Conservation (phyloP, 2,329 filamentous ascomycete species). For the Talaromyces islandicus region DNA sequence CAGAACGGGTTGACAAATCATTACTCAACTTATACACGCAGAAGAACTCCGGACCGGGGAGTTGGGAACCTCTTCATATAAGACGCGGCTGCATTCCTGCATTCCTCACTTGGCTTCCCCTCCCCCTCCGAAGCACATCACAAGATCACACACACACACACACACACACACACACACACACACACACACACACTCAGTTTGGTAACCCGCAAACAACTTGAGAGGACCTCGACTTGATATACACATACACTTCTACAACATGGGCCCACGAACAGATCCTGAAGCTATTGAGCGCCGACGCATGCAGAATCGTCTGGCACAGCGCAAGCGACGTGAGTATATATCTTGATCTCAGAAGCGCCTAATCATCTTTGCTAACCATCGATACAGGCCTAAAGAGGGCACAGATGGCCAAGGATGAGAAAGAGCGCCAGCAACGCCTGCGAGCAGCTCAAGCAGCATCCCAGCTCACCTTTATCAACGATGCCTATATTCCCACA, state of each 20-base stretch:
- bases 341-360: not conserved
- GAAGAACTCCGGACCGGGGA: not conserved
- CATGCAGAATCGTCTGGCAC: constrained; percentile 11
- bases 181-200: not conserved
- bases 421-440: constrained; percentile 10
- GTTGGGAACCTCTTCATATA: not conserved
- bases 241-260: not conserved
- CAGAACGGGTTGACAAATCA: not conserved
- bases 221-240: not conserved
- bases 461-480: constrained; percentile 8
- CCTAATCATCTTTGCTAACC: not conserved
- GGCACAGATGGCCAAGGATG: constrained; percentile 9
- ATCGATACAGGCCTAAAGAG: constrained; percentile 7
- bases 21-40: not conserved
- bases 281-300: constrained; percentile 10
- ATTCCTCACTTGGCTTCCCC: not conserved
- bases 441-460: constrained; percentile 10
- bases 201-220: not conserved
- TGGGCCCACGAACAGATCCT: constrained; percentile 8
- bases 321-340: constrained; percentile 10
- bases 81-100: not conserved
- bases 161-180: too few relatives aligned
- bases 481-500: constrained; percentile 6
- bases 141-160: not conserved
- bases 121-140: not conserved